A percentile compares a stretch with the other conserved stretches of the same genome.
phyloP scores from a whole-genome alignment of 202 grass and related monocot genomes.

The Eragrostis tef region DNA sequence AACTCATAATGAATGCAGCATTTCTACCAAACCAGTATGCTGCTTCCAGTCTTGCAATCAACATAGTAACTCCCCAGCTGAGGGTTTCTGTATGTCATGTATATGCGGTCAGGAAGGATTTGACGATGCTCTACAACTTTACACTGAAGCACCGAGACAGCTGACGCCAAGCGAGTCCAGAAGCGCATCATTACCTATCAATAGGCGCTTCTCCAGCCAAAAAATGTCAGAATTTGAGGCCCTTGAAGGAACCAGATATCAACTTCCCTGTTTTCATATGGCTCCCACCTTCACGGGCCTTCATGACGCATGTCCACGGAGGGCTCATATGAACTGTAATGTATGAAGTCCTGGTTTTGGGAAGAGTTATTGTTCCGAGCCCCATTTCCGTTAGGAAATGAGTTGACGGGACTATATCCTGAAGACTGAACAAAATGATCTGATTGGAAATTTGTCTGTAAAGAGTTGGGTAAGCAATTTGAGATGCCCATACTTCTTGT shows the following conservation, averaged over 20 bases:
- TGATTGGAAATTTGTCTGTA: slow-evolving; percentile 7
- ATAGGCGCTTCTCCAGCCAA: slow-evolving; percentile 32
- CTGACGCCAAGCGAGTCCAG: not conserved
- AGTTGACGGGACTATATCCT: slow-evolving; percentile 22
- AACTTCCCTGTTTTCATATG: slow-evolving; percentile 31
- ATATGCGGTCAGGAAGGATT: slow-evolving; percentile 16
- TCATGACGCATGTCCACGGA: slow-evolving; percentile 54
- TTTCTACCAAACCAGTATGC: not conserved
- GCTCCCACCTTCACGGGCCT: slow-evolving; percentile 24
- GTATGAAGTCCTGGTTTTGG: slow-evolving; percentile 23
- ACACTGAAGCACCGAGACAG: not conserved
- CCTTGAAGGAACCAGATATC: not conserved
- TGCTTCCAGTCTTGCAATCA: slow-evolving; percentile 21
- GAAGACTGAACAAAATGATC: slow-evolving; percentile 40
- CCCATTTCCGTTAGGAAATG: slow-evolving; percentile 12
- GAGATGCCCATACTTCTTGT: slow-evolving; percentile 32
- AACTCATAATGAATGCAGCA: slow-evolving; percentile 16
- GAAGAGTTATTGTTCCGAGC: slow-evolving; percentile 28
- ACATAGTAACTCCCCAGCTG: not conserved
- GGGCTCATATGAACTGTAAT: slow-evolving; percentile 24
- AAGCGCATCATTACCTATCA: slow-evolving; percentile 25
- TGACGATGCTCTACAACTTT: not conserved
- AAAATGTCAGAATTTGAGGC: not conserved
- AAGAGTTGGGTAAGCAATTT: slow-evolving; percentile 42
- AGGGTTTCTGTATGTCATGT: slow-evolving; percentile 5